phyloP scores from a whole-genome alignment of 768 basidiomycete species.

The Boletus huronensis region DNA sequence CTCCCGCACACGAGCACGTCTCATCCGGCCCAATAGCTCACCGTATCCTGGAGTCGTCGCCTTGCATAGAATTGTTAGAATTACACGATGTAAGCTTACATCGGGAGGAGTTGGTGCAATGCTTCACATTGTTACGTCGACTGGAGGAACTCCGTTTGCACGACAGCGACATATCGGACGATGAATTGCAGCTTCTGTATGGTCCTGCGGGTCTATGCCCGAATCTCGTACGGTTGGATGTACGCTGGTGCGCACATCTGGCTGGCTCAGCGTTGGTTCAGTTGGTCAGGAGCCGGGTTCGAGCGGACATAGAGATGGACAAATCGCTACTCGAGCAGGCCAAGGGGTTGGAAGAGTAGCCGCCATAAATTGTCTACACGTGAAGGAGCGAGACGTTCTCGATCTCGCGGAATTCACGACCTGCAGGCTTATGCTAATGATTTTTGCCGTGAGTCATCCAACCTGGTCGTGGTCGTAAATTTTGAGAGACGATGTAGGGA shows the following conservation, averaged over 20 bases:
- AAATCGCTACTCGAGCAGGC: conserved; percentile 4
- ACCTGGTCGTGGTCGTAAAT: not conserved
- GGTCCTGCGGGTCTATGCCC: conserved; percentile 45
- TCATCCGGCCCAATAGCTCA: conserved; percentile 28
- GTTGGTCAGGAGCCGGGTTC: conserved; percentile 42
- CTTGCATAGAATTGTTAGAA: conserved; percentile 42
- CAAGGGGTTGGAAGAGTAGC: conserved; percentile 43
- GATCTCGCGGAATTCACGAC: conserved; percentile 44
- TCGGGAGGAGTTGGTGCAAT: conserved; percentile 34
- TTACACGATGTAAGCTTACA: conserved; percentile 47
- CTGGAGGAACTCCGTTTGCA: conserved; percentile 52
- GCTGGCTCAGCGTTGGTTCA: conserved; percentile 48
- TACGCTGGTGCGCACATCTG: conserved; percentile 59
- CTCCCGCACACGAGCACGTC: conserved; percentile 18
- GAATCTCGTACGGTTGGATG: conserved; percentile 44
- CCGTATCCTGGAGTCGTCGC: conserved; percentile 28
- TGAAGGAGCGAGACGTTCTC: conserved; percentile 51
- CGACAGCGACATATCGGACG: conserved; percentile 54
- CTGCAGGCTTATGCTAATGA: conserved; percentile 50
- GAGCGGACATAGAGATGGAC: not conserved
- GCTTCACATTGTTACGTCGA: conserved; percentile 35
- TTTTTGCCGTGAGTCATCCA: conserved; percentile 49
- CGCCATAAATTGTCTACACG: conserved; percentile 55
- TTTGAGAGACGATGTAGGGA: conserved; percentile 29
- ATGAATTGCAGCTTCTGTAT: conserved; percentile 36